A percentile compares a stretch with the other conserved stretches of the same genome.
Evolutionary conservation across 1,284 basidiomycete species (phyloP).

Genomic region (Ganoderma lucidum): DNA sequence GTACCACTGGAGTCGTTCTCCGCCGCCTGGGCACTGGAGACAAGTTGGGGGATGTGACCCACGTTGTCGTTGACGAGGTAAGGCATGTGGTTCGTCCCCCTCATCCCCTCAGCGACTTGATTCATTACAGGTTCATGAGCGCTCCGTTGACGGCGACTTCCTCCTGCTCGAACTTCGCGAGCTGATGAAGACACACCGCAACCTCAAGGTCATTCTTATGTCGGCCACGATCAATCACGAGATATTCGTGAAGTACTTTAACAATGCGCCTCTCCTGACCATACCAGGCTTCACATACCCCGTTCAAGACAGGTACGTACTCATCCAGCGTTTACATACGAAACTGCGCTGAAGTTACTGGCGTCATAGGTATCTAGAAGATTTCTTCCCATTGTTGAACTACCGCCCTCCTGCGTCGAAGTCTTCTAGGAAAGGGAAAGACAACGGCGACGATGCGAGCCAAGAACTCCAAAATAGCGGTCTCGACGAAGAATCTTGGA

Average conservation of each 20-base stretch:
- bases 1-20: slow-evolving; percentile 92
- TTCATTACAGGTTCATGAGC: slow-evolving; percentile 78
- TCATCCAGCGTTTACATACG: neutral
- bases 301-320: slow-evolving; percentile 73
- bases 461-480: slow-evolving; percentile 59
- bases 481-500: slow-evolving; percentile 60
- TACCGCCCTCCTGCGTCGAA: slow-evolving; percentile 51
- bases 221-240: slow-evolving; percentile 92
- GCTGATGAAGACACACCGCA: slow-evolving; percentile 73
- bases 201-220: slow-evolving; percentile 87
- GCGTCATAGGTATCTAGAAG: slow-evolving; percentile 77
- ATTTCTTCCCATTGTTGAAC: slow-evolving; percentile 66
- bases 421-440: slow-evolving; percentile 39
- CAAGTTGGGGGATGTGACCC: slow-evolving; percentile 76
- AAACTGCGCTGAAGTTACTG: neutral
- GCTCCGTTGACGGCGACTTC: slow-evolving; percentile 91
- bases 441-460: slow-evolving; percentile 55
- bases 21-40: slow-evolving; percentile 83
- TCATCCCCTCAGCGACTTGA: neutral
- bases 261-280: slow-evolving; percentile 80
- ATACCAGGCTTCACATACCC: slow-evolving; percentile 90
- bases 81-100: slow-evolving; percentile 8
- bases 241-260: slow-evolving; percentile 84
- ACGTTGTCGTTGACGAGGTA: slow-evolving; percentile 93
- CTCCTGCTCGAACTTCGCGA: slow-evolving; percentile 88